Percentiles rank a stretch among this genome's conserved stretches.
Evolutionary conservation across 1,139 yeast genomes (phyloP).

Genomic region (Hanseniaspora gamundiae): DNA sequence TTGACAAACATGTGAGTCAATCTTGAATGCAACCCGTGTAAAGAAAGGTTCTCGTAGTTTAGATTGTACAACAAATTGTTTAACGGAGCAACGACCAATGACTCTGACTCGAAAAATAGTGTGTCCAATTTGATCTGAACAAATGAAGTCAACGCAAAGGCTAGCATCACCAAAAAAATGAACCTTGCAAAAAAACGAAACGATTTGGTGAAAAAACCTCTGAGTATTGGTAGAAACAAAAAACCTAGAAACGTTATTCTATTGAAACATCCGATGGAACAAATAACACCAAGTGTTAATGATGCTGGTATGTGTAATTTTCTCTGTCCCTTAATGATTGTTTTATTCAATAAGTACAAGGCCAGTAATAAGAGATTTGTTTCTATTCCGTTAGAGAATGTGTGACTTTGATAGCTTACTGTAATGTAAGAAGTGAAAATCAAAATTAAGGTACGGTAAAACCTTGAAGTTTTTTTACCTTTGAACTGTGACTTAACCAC

Average conservation of each 20-base stretch:
- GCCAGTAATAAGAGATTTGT: slow-evolving; percentile 52
- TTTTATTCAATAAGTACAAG: slow-evolving; percentile 29
- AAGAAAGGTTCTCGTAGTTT: slow-evolving; percentile 42
- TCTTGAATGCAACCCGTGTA: slow-evolving; percentile 76
- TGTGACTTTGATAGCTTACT: slow-evolving; percentile 70
- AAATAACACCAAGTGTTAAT: slow-evolving; percentile 37
- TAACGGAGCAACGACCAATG: slow-evolving; percentile 50
- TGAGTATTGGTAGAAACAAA: slow-evolving; percentile 47
- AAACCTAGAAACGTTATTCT: slow-evolving; percentile 76
- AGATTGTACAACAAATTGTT: slow-evolving; percentile 69
- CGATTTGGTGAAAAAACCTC: slow-evolving; percentile 8
- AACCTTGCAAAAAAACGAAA: slow-evolving; percentile 9
- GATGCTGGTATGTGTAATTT: slow-evolving; percentile 16
- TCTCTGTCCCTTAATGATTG: slow-evolving; percentile 6
- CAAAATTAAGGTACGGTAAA: slow-evolving; percentile 41
- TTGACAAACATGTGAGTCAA: slow-evolving; percentile 66
- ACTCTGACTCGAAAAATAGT: slow-evolving; percentile 15
- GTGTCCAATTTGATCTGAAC: slow-evolving; percentile 48
- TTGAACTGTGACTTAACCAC: background rate
- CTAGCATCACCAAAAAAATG: slow-evolving; percentile 14
- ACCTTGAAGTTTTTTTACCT: slow-evolving; percentile 24
- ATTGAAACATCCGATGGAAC: slow-evolving; percentile 66
- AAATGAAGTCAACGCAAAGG: slow-evolving; percentile 28
- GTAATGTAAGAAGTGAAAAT: slow-evolving; percentile 71
- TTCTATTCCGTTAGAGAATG: slow-evolving; percentile 81